A percentile compares a stretch with the other conserved stretches of the same genome.
Conservation (phyloP, 345 rosid genomes). For the Pugionium cornutum region DNA sequence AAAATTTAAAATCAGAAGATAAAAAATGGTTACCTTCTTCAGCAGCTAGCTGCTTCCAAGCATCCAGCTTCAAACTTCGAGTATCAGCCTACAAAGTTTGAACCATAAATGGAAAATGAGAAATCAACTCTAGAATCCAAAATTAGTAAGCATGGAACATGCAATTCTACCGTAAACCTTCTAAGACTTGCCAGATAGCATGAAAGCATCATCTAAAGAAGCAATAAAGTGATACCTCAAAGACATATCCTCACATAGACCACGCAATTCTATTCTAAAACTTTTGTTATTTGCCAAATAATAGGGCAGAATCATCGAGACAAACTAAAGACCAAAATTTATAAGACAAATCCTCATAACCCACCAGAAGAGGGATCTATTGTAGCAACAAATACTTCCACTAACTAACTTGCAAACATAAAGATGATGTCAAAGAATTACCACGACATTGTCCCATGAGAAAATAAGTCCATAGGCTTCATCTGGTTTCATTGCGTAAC, state of each 20-base stretch:
- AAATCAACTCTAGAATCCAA: neutral
- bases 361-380: slow-evolving; percentile 3
- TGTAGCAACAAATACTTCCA: neutral
- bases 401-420: slow-evolving; percentile 23
- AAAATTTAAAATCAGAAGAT: neutral
- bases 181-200: slow-evolving; percentile 2
- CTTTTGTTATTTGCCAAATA: slow-evolving; percentile 6
- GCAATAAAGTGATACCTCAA: neutral
- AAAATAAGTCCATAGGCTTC: slow-evolving; percentile 96
- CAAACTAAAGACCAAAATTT: neutral
- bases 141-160: slow-evolving; percentile 22
- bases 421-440: slow-evolving; percentile 37
- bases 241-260: neutral
- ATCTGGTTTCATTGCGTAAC: slow-evolving; percentile 98
- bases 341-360: neutral
- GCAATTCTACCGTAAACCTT: neutral
- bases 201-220: slow-evolving; percentile 1
- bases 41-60: slow-evolving; percentile 87
- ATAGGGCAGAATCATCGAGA: neutral
- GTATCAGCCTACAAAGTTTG: slow-evolving; percentile 67
- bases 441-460: slow-evolving; percentile 98
- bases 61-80: slow-evolving; percentile 72
- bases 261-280: slow-evolving; percentile 1
- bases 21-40: slow-evolving; percentile 70
- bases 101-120: slow-evolving; percentile 23